phyloP scores from a whole-genome alignment of 495 filamentous ascomycete species.

The Daldinia concentrica region DNA sequence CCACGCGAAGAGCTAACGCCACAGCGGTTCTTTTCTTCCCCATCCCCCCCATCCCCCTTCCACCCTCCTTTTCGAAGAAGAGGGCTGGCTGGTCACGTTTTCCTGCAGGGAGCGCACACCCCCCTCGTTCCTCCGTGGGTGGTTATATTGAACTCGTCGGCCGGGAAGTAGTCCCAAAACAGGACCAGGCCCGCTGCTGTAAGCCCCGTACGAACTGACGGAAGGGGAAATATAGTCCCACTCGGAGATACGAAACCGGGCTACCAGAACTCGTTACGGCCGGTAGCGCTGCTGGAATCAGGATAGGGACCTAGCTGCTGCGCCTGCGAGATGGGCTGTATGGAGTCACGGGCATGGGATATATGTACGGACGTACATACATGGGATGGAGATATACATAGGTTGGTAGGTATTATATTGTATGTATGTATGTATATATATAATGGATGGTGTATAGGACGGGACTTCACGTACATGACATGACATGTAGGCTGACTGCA shows the following conservation, averaged over 20 bases:
- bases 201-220: slow-evolving; percentile 10
- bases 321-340: too few relatives aligned
- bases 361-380: too few relatives aligned
- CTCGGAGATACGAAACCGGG: slow-evolving; percentile 32
- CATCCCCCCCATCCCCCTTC: not conserved
- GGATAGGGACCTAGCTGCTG: too few relatives aligned
- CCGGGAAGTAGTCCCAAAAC: slow-evolving; percentile 21
- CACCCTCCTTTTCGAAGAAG: not conserved
- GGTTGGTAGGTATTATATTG: too few relatives aligned
- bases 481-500: slow-evolving; percentile 39
- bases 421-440: too few relatives aligned
- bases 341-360: too few relatives aligned
- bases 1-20: slow-evolving; percentile 25
- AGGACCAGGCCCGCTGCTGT: slow-evolving; percentile 20
- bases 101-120: slow-evolving; percentile 2
- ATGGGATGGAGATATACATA: too few relatives aligned
- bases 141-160: slow-evolving; percentile 12
- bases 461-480: slow-evolving; percentile 39
- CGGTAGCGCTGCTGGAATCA: slow-evolving; percentile 2
- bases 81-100: slow-evolving; percentile 2
- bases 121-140: slow-evolving; percentile 2
- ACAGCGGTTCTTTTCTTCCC: not conserved
- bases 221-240: slow-evolving; percentile 22
- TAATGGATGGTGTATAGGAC: slow-evolving; percentile 20
- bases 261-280: slow-evolving; percentile 13